These are phyloP conservation scores for Pontederia crassipes DNA, from an alignment of 176 grass and related monocot species.

Conservation along the genomic window DNA sequence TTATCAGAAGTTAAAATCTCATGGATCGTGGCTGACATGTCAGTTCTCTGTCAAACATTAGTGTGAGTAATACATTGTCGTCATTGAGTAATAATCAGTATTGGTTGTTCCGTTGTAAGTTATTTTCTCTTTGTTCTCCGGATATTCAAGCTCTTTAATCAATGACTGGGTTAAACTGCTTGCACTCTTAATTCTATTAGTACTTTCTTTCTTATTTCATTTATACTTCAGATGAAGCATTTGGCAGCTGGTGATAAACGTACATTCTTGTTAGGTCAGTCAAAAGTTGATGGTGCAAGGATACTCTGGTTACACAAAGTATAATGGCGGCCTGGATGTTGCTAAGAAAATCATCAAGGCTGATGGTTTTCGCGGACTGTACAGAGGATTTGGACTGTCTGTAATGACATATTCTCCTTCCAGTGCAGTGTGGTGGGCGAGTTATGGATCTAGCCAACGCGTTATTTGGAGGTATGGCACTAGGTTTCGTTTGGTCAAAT, in stretches of 20 bases:
- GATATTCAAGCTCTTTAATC: too few relatives aligned
- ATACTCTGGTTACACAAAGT: conserved; percentile 74
- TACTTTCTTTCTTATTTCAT: not conserved
- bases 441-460: conserved; percentile 88
- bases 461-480: conserved; percentile 78
- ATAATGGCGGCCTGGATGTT: conserved; percentile 82
- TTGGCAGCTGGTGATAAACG: conserved; percentile 1
- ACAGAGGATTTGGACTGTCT: conserved; percentile 94
- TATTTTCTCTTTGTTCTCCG: too few relatives aligned
- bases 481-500: not conserved
- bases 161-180: too few relatives aligned
- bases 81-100: too few relatives aligned
- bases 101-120: too few relatives aligned
- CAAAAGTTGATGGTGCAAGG: conserved; percentile 99
- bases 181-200: too few relatives aligned
- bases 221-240: not conserved
- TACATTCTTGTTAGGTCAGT: conserved; percentile 53
- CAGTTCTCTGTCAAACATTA: too few relatives aligned
- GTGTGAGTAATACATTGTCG: too few relatives aligned
- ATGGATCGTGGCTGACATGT: too few relatives aligned
- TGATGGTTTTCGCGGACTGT: conserved; percentile 63
- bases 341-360: conserved; percentile 60
- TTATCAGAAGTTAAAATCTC: too few relatives aligned
- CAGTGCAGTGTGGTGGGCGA: conserved; percentile 96
- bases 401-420: conserved; percentile 90